A percentile compares a stretch with the other conserved stretches of the same genome.
These are phyloP conservation scores for Fonsecaea multimorphosa DNA, from an alignment of 2,329 filamentous ascomycete genomes.

Conservation along the genomic window DNA sequence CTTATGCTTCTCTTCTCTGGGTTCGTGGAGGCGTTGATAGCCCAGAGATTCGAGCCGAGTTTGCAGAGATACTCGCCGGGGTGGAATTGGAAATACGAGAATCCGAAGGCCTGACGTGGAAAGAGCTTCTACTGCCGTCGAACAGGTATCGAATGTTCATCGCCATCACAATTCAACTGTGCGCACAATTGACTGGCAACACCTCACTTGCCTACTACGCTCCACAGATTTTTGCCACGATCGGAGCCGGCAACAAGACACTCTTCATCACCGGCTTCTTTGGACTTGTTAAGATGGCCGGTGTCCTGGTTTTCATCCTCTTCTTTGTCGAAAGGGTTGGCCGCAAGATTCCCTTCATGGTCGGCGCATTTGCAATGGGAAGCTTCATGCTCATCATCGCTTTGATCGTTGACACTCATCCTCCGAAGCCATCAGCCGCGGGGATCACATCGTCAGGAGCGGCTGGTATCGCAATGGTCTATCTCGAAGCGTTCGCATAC, in stretches of 20 bases:
- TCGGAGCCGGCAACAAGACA: slow-evolving; percentile 56
- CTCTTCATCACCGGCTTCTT: slow-evolving; percentile 61
- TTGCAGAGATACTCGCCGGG: slow-evolving; percentile 50
- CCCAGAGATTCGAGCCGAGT: slow-evolving; percentile 45
- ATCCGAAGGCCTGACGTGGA: slow-evolving; percentile 56
- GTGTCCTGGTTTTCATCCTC: slow-evolving; percentile 55
- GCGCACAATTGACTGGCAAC: slow-evolving; percentile 52
- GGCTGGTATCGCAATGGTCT: slow-evolving; percentile 59
- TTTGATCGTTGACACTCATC: slow-evolving; percentile 55
- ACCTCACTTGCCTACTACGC: slow-evolving; percentile 55
- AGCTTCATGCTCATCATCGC: slow-evolving; percentile 61
- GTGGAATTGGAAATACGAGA: slow-evolving; percentile 56
- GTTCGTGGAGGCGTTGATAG: slow-evolving; percentile 56
- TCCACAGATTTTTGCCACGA: slow-evolving; percentile 59
- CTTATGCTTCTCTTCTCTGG: slow-evolving; percentile 57
- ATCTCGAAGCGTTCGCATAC: slow-evolving; percentile 54
- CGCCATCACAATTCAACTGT: slow-evolving; percentile 58
- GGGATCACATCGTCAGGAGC: slow-evolving; percentile 49
- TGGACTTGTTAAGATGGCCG: slow-evolving; percentile 59
- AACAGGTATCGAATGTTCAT: slow-evolving; percentile 58
- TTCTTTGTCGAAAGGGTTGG: slow-evolving; percentile 59
- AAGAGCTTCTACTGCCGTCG: slow-evolving; percentile 54
- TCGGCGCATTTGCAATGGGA: slow-evolving; percentile 58
- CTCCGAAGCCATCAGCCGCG: slow-evolving; percentile 45
- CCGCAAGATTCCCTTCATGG: slow-evolving; percentile 56